Base-by-base conservation (phyloP, 2,329 filamentous ascomycete genomes). In the Sphaerulina vaccinii region DNA sequence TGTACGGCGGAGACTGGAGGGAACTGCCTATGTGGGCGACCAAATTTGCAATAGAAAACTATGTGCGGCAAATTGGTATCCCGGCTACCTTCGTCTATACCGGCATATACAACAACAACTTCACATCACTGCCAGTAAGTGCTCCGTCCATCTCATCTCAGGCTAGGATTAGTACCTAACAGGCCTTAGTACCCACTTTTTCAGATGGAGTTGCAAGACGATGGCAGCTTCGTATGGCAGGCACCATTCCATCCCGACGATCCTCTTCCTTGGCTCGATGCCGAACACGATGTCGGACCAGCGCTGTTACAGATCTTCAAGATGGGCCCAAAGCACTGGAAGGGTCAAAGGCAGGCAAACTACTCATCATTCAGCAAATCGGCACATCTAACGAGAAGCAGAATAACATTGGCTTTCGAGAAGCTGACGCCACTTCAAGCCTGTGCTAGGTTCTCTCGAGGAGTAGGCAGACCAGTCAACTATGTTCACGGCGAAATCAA, bases 301-400 rank as follows among this genome's bases (percentile, higher is more conserved):
- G 89, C 92, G 2, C 83, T 97, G 40, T 76, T 96, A 50, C 92
- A 97, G 68, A 85, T 97, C 50, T 92, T 97, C 79, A 97, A 96
- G 71, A 91, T 97, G 68, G 92, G 92, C 1, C 81, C 88, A 4
- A 78, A 80, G 59, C 90, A 89, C 70, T 97, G 92, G 91, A 85
- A 86, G 64, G 83, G 83, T 40, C 81, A 84, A 67, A 77, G 82
- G 83, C 86, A 74, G 70, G 78, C 68, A 24, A 15, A 5, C 19
- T 10, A 41, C 29, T 43, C 11, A 15, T 61, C n/a, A 9, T 18
- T 33, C 11, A 38, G 18, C 18, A 21, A n/a, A 16, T 21, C 37
- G 4, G 16, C 10, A 15, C 27, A 39, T 24, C 49, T 54, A n/a
- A 55, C 36, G 7, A 15, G 5, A 5, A 7, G 10, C 52, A 86